Percentiles rank a stretch among this genome's conserved stretches.
These are phyloP conservation scores for Hemisphaericaspora nanyangensis DNA, from an alignment of 805 yeast species.

Conservation along the genomic window DNA sequence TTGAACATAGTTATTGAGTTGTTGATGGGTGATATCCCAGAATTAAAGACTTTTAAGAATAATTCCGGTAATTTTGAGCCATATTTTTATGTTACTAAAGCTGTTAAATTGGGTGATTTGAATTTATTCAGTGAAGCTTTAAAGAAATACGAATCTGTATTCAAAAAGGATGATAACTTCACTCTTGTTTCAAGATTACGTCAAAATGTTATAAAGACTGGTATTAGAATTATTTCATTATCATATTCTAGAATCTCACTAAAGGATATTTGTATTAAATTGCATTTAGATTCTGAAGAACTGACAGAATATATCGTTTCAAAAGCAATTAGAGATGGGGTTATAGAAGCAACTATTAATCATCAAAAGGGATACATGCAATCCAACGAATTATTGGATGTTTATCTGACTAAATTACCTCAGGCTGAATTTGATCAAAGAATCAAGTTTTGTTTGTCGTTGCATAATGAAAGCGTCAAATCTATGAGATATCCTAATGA, in stretches of 20 bases:
- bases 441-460: conserved; percentile 83
- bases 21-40: conserved; percentile 96
- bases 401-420: conserved; percentile 85
- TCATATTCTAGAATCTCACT: conserved; percentile 88
- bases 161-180: conserved; percentile 75
- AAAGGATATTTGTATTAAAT: conserved; percentile 88
- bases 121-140: conserved; percentile 72
- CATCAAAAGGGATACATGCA: conserved; percentile 91
- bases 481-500: conserved; percentile 86
- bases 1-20: conserved; percentile 84
- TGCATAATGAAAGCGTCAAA: conserved; percentile 89
- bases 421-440: conserved; percentile 88
- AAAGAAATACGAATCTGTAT: conserved; percentile 53
- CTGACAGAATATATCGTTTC: conserved; percentile 96
- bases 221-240: conserved; percentile 87
- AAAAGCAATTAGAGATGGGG: conserved; percentile 95
- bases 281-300: conserved; percentile 90
- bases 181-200: conserved; percentile 84
- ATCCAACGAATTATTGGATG: conserved; percentile 78
- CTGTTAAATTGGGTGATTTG: conserved; percentile 90
- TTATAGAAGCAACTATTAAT: conserved; percentile 89
- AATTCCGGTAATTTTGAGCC: conserved; percentile 65
- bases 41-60: conserved; percentile 69
- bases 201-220: conserved; percentile 97
- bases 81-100: conserved; percentile 81